phyloP scores from a whole-genome alignment of 1,139 yeast species.

The Suhomyces kunorum region DNA sequence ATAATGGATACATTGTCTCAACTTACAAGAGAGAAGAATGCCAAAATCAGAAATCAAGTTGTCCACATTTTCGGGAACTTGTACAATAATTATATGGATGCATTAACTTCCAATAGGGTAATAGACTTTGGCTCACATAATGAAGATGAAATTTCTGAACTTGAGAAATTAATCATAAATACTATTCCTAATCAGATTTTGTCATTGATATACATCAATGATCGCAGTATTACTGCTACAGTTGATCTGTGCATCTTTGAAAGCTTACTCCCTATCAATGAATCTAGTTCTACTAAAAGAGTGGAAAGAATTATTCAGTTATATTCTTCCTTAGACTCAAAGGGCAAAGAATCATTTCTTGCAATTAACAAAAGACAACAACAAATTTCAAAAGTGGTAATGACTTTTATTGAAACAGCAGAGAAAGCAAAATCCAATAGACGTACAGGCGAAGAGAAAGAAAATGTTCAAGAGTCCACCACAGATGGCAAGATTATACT shows the following conservation, averaged over 20 bases:
- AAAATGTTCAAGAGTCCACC: slow-evolving; percentile 14
- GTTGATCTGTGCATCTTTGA: slow-evolving; percentile 67
- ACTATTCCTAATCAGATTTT: slow-evolving; percentile 70
- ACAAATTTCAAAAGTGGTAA: slow-evolving; percentile 50
- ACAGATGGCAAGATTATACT: slow-evolving; percentile 29
- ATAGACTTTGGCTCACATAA: slow-evolving; percentile 33
- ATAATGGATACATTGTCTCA: slow-evolving; percentile 59
- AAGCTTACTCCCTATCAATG: slow-evolving; percentile 56
- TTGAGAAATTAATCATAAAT: slow-evolving; percentile 35
- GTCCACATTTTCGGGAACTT: slow-evolving; percentile 57
- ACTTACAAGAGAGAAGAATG: slow-evolving; percentile 68
- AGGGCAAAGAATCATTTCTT: slow-evolving; percentile 61
- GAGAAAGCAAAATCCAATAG: slow-evolving; percentile 22
- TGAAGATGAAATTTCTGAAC: slow-evolving; percentile 35
- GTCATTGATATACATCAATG: slow-evolving; percentile 74
- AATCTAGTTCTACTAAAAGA: slow-evolving; percentile 46
- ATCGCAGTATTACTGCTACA: slow-evolving; percentile 62
- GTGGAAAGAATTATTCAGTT: slow-evolving; percentile 56
- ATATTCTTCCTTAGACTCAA: slow-evolving; percentile 51
- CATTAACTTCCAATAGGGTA: slow-evolving; percentile 19
- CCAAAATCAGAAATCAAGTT: slow-evolving; percentile 64
- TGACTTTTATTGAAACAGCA: slow-evolving; percentile 35
- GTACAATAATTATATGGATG: slow-evolving; percentile 41
- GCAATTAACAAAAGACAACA: slow-evolving; percentile 72
- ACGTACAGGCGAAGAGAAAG: slow-evolving; percentile 7